phyloP scores from a whole-genome alignment of 257 asterid genomes.

The Schizonepeta tenuifolia region DNA sequence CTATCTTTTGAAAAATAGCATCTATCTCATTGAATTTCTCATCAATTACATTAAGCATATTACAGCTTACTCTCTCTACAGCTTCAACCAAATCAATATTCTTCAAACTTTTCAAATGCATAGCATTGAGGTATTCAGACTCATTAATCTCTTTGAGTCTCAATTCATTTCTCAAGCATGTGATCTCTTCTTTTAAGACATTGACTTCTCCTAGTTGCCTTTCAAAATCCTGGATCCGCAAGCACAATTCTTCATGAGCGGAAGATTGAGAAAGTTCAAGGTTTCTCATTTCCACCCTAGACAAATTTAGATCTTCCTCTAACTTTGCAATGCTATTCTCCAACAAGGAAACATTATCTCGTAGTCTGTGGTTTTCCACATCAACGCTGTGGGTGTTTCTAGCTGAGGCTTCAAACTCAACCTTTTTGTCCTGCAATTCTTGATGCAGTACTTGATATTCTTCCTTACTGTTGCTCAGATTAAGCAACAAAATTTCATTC shows the following conservation, averaged over 20 bases:
- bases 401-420: slow-evolving; percentile 45
- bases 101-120: slow-evolving; percentile 43
- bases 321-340: slow-evolving; percentile 48
- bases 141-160: slow-evolving; percentile 40
- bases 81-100: slow-evolving; percentile 37
- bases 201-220: slow-evolving; percentile 45
- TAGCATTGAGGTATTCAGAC: slow-evolving; percentile 40
- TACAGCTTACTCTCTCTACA: slow-evolving; percentile 42
- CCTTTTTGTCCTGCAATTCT: slow-evolving; percentile 56
- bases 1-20: slow-evolving; percentile 45
- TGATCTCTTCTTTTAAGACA: slow-evolving; percentile 49
- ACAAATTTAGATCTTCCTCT: slow-evolving; percentile 47
- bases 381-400: slow-evolving; percentile 33
- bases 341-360: slow-evolving; percentile 37
- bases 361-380: slow-evolving; percentile 44
- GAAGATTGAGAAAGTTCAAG: slow-evolving; percentile 47
- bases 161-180: slow-evolving; percentile 54
- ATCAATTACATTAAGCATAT: slow-evolving; percentile 37
- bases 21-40: slow-evolving; percentile 48
- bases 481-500: slow-evolving; percentile 48
- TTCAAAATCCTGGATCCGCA: slow-evolving; percentile 46
- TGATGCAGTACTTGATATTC: slow-evolving; percentile 46
- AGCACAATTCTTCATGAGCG: slow-evolving; percentile 40
- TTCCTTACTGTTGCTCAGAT: slow-evolving; percentile 46
- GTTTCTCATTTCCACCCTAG: slow-evolving; percentile 37